A percentile compares a stretch with the other conserved stretches of the same genome.
Evolutionary conservation across 1,284 basidiomycete species (phyloP).

Genomic region (Cryptococcus neoformans): DNA sequence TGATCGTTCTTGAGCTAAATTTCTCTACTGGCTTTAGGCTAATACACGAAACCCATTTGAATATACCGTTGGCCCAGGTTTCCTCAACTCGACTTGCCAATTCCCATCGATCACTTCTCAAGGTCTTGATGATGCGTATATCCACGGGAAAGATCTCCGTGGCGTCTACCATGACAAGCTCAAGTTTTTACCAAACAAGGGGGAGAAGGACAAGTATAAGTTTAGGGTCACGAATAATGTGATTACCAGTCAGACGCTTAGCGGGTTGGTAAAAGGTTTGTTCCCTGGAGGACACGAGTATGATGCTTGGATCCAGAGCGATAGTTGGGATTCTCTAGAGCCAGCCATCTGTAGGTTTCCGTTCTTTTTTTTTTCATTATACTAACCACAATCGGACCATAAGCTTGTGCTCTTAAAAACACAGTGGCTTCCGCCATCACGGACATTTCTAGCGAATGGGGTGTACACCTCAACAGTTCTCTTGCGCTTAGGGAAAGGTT

Average conservation of each 20-base stretch:
- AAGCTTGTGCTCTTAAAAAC: slow-evolving; percentile 10
- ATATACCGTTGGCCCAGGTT: slow-evolving; percentile 27
- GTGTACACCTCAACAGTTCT: slow-evolving; percentile 23
- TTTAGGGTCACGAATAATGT: slow-evolving; percentile 43
- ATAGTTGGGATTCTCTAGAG: slow-evolving; percentile 33
- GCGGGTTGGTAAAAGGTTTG: slow-evolving; percentile 25
- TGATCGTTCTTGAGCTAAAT: not conserved
- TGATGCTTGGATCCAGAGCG: slow-evolving; percentile 25
- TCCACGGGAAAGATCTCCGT: slow-evolving; percentile 33
- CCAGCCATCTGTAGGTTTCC: slow-evolving; percentile 21
- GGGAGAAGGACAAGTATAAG: slow-evolving; percentile 22
- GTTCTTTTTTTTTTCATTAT: not conserved
- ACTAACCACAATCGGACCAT: too few species aligned
- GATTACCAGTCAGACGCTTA: slow-evolving; percentile 36
- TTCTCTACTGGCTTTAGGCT: slow-evolving; percentile 2
- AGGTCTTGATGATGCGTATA: slow-evolving; percentile 29
- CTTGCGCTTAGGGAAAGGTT: slow-evolving; percentile 20
- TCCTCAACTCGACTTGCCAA: slow-evolving; percentile 32
- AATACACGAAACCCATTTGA: slow-evolving; percentile 33
- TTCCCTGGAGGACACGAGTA: slow-evolving; percentile 29
- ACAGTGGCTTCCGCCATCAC: slow-evolving; percentile 10
- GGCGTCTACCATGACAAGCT: slow-evolving; percentile 33
- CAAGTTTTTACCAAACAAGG: slow-evolving; percentile 25
- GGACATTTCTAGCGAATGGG: slow-evolving; percentile 21
- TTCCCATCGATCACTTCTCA: slow-evolving; percentile 35